Conservation (phyloP, 805 yeast genomes). For the Wickerhamiella slavikovae region DNA sequence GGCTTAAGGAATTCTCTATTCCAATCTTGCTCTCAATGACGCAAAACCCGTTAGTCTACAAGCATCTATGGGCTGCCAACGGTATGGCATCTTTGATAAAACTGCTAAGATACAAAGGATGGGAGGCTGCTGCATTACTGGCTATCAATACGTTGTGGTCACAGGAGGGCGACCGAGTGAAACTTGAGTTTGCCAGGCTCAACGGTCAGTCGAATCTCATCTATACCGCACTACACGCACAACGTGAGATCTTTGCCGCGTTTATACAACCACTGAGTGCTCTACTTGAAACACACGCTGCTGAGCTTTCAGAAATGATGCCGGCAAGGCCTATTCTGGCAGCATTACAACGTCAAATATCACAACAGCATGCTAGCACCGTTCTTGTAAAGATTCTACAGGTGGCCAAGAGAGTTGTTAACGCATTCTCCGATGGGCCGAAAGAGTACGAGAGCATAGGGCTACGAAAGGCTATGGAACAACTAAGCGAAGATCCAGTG, state of each 20-base stretch:
- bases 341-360: conserved; percentile 1
- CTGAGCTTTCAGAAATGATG: neutral
- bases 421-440: conserved; percentile 1
- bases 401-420: conserved; percentile 1
- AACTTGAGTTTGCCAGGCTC: neutral
- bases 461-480: neutral
- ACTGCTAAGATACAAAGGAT: conserved; percentile 29
- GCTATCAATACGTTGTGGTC: conserved; percentile 22
- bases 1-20: conserved; percentile 30
- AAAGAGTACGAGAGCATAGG: too few species aligned
- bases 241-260: conserved; percentile 2
- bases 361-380: conserved; percentile 1
- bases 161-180: conserved; percentile 9
- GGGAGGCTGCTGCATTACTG: conserved; percentile 37
- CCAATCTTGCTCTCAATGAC: conserved; percentile 35
- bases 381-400: conserved; percentile 3
- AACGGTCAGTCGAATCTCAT: conserved; percentile 1
- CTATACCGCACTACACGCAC: conserved; percentile 1
- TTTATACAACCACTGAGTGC: conserved; percentile 2
- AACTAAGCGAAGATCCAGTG: neutral
- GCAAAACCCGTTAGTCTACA: conserved; percentile 22
- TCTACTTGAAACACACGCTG: conserved; percentile 1
- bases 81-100: conserved; percentile 21
- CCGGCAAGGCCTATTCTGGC: conserved; percentile 1
- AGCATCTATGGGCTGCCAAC: conserved; percentile 19